A percentile compares a stretch with the other conserved stretches of the same genome.
phyloP scores from a whole-genome alignment of 306 rosid genomes.

The Trifolium fragiferum region DNA sequence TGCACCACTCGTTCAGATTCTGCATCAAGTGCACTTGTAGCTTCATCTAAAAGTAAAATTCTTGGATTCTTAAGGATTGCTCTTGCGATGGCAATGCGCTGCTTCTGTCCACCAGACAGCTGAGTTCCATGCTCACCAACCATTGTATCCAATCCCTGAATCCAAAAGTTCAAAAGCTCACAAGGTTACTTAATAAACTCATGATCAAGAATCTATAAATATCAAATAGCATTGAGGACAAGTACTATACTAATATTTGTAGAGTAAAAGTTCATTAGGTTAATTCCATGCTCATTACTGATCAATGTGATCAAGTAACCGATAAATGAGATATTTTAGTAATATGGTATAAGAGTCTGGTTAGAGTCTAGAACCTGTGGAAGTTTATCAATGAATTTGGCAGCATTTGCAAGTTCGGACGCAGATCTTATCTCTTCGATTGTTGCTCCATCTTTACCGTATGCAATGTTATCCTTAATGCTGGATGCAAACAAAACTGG shows the following conservation, averaged over 20 bases:
- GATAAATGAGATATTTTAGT: not conserved
- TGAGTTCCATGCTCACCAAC: constrained; percentile 95
- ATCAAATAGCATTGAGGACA: not conserved
- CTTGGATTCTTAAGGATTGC: constrained; percentile 86
- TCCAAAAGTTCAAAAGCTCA: not conserved
- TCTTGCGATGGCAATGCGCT: constrained; percentile 90
- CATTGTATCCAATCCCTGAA: constrained; percentile 82
- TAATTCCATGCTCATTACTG: too few species aligned
- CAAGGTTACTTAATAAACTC: constrained; percentile 29
- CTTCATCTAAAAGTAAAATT: constrained; percentile 88
- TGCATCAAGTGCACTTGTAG: constrained; percentile 93
- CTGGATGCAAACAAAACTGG: constrained; percentile 83
- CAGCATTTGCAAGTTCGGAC: constrained; percentile 86
- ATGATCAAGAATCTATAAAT: not conserved
- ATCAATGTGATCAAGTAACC: too few species aligned
- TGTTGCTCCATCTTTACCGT: constrained; percentile 90
- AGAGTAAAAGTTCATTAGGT: too few species aligned
- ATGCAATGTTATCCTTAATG: constrained; percentile 85
- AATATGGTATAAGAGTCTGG: not conserved
- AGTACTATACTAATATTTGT: too few species aligned
- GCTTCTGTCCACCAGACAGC: constrained; percentile 91
- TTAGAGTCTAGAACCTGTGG: constrained; percentile 66
- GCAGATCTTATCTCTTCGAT: constrained; percentile 75
- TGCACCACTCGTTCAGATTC: constrained; percentile 93
- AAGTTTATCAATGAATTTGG: constrained; percentile 81